Evolutionary conservation across 495 filamentous ascomycete genomes (phyloP).

Genomic region (Neurospora sp.): DNA sequence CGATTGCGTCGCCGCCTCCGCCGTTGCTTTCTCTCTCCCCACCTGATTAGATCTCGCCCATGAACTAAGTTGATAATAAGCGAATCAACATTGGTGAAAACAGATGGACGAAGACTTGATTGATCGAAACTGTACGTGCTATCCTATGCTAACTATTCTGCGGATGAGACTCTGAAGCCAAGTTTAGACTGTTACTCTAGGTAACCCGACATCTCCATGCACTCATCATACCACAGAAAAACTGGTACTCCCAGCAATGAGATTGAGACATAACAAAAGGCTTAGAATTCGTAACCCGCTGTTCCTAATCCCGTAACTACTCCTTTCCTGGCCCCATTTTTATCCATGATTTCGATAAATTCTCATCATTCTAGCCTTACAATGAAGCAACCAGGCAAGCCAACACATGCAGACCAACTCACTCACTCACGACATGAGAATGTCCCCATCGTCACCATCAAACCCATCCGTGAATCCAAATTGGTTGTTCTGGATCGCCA

Average conservation of each 20-base stretch:
- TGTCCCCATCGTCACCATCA: background rate
- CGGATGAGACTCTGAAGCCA: background rate
- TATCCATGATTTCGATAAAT: background rate
- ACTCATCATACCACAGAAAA: background rate
- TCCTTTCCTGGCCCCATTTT: background rate
- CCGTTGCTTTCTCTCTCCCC: background rate
- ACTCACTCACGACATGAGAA: background rate
- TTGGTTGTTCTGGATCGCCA: conserved; percentile 47
- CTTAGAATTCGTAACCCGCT: background rate
- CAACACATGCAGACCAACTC: background rate
- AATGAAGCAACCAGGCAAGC: background rate
- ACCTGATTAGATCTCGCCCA: background rate
- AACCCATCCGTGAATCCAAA: conserved; percentile 34
- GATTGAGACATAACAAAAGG: background rate
- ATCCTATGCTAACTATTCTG: background rate
- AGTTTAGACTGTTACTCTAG: background rate
- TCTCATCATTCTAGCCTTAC: background rate
- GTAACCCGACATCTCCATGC: background rate
- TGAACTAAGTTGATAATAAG: background rate
- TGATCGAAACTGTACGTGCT: background rate
- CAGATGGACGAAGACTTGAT: background rate
- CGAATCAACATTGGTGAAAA: background rate
- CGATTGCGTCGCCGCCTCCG: background rate
- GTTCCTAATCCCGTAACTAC: background rate
- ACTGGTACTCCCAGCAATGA: background rate